phyloP scores from a whole-genome alignment of 176 grass and related monocot genomes.

The Oryza rufipogon region DNA sequence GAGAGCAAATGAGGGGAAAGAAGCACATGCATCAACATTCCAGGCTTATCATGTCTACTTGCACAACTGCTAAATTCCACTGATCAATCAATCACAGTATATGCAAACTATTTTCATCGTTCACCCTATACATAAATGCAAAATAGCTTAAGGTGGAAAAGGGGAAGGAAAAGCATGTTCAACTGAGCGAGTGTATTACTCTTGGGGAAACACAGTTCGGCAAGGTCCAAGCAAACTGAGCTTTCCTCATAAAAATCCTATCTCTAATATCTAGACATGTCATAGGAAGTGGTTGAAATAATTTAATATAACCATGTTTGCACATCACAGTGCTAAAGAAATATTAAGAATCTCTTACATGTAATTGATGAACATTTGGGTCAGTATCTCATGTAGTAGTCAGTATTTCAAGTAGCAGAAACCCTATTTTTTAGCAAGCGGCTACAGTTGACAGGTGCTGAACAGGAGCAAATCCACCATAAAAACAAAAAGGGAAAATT shows the following conservation, averaged over 20 bases:
- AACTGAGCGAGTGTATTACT: neutral
- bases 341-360: constrained; percentile 2
- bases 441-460: neutral
- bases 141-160: neutral
- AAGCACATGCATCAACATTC: neutral
- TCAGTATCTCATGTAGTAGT: constrained; percentile 1
- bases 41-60: neutral
- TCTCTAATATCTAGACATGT: neutral
- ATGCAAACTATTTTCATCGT: neutral
- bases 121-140: neutral
- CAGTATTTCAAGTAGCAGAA: neutral
- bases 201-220: neutral
- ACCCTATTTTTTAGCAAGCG: neutral
- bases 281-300: neutral
- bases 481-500: neutral
- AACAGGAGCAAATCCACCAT: neutral
- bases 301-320: neutral
- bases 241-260: neutral
- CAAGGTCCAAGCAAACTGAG: neutral
- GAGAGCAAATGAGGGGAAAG: neutral
- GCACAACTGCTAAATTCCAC: neutral
- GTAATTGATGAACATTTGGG: neutral
- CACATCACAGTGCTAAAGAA: neutral
- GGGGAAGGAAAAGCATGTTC: neutral
- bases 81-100: neutral